Conservation (phyloP, 768 basidiomycete species). For the Panaeolus papilionaceus region DNA sequence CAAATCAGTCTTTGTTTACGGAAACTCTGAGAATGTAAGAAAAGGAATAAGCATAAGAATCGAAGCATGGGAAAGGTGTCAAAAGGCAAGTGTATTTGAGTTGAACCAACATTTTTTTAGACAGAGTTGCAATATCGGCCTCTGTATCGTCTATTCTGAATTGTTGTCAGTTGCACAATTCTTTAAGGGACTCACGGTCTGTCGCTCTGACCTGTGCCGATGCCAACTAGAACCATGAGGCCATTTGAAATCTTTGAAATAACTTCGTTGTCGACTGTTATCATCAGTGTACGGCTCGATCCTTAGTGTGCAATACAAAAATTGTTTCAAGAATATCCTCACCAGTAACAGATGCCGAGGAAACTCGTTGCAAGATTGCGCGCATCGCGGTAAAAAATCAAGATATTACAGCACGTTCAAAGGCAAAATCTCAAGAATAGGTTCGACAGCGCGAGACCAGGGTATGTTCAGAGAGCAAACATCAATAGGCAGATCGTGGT, state of each 20-base stretch:
- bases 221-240: slow-evolving; percentile 90
- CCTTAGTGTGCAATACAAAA: background rate
- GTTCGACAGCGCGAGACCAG: background rate
- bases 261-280: slow-evolving; percentile 76
- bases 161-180: slow-evolving; percentile 19
- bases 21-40: background rate
- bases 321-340: slow-evolving; percentile 23
- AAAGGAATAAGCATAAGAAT: background rate
- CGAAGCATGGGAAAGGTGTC: slow-evolving; percentile 21
- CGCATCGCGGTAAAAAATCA: slow-evolving; percentile 58
- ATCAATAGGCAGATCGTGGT: slow-evolving; percentile 7
- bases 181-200: slow-evolving; percentile 2
- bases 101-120: slow-evolving; percentile 80
- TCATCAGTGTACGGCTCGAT: background rate
- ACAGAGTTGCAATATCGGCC: slow-evolving; percentile 71
- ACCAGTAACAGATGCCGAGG: slow-evolving; percentile 88
- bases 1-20: slow-evolving; percentile 18
- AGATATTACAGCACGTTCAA: background rate
- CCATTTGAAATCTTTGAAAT: slow-evolving; percentile 87
- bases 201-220: slow-evolving; percentile 69
- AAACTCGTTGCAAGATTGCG: slow-evolving; percentile 85
- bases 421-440: background rate
- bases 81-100: slow-evolving; percentile 25
- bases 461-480: slow-evolving; percentile 6
- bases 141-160: slow-evolving; percentile 76